A percentile compares a stretch with the other conserved stretches of the same genome.
phyloP scores from a whole-genome alignment of 1,284 basidiomycete species.

The Ceratobasidium sp. region DNA sequence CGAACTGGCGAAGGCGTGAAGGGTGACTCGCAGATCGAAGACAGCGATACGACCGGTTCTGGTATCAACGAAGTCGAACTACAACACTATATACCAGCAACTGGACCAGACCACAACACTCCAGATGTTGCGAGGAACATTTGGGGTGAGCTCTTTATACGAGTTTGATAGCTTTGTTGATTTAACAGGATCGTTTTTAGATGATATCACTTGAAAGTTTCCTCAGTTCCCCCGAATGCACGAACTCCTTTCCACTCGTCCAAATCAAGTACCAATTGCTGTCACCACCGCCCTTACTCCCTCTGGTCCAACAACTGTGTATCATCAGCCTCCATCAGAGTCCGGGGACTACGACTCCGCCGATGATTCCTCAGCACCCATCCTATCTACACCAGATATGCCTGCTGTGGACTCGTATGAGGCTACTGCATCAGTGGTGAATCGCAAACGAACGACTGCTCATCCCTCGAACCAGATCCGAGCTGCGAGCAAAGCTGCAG shows the following conservation, averaged over 20 bases:
- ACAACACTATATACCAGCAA: neutral
- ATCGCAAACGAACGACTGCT: too few species aligned
- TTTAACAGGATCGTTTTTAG: too few species aligned
- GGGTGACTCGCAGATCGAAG: neutral
- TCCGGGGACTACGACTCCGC: neutral
- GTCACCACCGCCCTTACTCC: neutral
- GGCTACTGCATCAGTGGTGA: too few species aligned
- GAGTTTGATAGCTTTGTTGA: too few species aligned
- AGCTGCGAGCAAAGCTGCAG: neutral
- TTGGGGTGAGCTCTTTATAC: neutral
- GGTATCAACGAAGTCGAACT: neutral
- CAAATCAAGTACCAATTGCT: conserved; percentile 3
- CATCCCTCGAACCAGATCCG: neutral
- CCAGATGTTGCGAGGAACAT: neutral
- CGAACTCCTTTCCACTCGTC: conserved; percentile 1
- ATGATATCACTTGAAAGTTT: neutral
- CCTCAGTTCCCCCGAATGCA: neutral
- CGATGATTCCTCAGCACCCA: too few species aligned
- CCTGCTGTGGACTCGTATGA: too few species aligned
- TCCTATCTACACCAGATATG: too few species aligned
- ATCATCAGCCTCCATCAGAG: neutral
- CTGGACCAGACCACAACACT: neutral
- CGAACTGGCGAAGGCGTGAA: neutral
- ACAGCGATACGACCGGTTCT: too few species aligned
- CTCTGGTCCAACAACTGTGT: neutral